Evolutionary conservation across 2,329 filamentous ascomycete genomes (phyloP).

Genomic region (Diaporthe citri): DNA sequence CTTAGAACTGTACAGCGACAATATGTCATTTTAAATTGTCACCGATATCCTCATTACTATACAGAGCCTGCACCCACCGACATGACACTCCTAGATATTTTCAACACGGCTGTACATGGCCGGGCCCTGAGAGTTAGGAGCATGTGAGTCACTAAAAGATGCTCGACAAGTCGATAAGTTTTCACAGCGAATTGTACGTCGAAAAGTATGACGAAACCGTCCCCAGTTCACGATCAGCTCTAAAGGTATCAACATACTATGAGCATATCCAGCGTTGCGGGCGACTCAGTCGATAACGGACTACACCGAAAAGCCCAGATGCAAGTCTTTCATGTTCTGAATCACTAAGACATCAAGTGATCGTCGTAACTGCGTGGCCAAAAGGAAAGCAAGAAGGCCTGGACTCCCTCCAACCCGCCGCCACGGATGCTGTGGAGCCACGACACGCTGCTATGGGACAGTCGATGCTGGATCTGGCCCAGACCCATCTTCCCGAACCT

Average conservation of each 20-base stretch:
- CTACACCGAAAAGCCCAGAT: not conserved
- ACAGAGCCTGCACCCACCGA: not conserved
- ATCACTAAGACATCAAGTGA: not conserved
- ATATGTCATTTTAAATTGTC: not conserved
- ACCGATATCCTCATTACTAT: not conserved
- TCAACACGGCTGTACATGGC: not conserved
- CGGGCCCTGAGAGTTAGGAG: not conserved
- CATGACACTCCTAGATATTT: not conserved
- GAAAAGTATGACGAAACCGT: not conserved
- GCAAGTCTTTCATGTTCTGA: not conserved
- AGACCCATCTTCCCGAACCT: not conserved
- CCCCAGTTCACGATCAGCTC: not conserved
- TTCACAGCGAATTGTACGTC: not conserved
- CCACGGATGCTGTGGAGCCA: not conserved
- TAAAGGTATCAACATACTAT: not conserved
- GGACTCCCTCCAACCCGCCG: too few relatives aligned
- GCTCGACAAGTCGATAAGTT: not conserved
- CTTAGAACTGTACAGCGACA: not conserved
- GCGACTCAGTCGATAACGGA: not conserved
- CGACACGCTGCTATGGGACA: not conserved
- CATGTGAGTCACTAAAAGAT: not conserved
- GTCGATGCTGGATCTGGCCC: not conserved
- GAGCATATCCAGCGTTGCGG: not conserved
- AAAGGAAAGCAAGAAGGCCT: not conserved
- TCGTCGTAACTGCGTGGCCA: not conserved